phyloP scores from a whole-genome alignment of 2,329 filamentous ascomycete species.

The Rhexocercosporidium sp. region DNA sequence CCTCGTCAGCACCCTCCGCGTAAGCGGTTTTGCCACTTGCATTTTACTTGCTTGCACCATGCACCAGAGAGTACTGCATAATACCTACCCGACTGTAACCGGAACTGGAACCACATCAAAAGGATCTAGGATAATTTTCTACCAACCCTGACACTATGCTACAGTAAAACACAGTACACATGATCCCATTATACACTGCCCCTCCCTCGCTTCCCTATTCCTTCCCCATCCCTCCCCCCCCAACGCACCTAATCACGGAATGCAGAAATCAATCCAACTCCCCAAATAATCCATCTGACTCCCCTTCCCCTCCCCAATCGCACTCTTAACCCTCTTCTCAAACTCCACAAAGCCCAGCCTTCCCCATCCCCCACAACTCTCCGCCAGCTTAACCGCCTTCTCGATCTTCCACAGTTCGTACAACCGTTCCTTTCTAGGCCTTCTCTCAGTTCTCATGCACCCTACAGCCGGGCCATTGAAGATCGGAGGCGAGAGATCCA shows the following conservation, averaged over 20 bases:
- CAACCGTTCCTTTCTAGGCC: constrained; percentile 21
- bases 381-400: constrained; percentile 58
- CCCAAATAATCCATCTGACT: constrained; percentile 80
- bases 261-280: constrained; percentile 87
- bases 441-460: constrained; percentile 1
- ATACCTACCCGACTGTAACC: no score
- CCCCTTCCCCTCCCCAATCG: constrained; percentile 55
- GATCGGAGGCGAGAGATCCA: neutral
- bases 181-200: neutral
- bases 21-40: no score
- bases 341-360: constrained; percentile 82
- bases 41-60: no score
- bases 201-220: neutral
- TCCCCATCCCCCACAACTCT: constrained; percentile 77
- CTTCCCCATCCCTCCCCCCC: neutral
- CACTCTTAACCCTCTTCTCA: constrained; percentile 69
- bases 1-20: no score
- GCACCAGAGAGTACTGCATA: no score
- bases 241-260: constrained; percentile 48
- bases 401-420: constrained; percentile 37
- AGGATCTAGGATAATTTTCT: neutral
- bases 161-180: neutral
- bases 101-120: neutral
- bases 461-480: neutral
- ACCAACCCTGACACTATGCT: neutral